Conservation (phyloP, 2,329 filamentous ascomycete species). For the Fusarium succisae region DNA sequence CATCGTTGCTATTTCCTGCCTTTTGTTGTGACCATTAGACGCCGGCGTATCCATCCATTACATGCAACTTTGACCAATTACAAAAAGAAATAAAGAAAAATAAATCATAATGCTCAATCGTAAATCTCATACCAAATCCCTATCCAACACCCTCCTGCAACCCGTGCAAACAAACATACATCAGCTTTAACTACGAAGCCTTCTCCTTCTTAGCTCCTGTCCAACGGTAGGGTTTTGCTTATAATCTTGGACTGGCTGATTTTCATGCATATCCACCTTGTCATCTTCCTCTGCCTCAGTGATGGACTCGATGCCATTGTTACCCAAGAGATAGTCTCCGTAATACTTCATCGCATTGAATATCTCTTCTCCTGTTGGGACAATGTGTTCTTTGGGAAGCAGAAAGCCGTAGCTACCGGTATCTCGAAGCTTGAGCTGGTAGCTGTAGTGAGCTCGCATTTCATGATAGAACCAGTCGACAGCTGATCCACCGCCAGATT, state of each 20-base stretch:
- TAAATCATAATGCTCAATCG: constrained; percentile 26
- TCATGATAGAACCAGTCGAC: constrained; percentile 97
- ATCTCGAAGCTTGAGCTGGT: constrained; percentile 93
- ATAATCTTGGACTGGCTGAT: neutral
- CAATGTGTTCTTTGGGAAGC: constrained; percentile 84
- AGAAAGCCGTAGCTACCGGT: constrained; percentile 95
- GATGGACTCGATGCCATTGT: constrained; percentile 69
- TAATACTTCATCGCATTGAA: constrained; percentile 85
- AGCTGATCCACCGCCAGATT: constrained; percentile 82
- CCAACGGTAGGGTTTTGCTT: constrained; percentile 25
- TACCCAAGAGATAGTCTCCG: constrained; percentile 79
- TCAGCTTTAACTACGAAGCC: constrained; percentile 39
- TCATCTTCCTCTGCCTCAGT: constrained; percentile 38
- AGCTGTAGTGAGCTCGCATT: constrained; percentile 82
- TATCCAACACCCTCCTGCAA: neutral
- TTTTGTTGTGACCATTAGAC: constrained; percentile 29
- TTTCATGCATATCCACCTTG: constrained; percentile 16
- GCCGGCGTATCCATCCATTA: constrained; percentile 19
- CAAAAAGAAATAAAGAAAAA: neutral
- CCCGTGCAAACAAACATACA: neutral
- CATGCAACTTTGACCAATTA: constrained; percentile 2
- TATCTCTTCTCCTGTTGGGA: constrained; percentile 89
- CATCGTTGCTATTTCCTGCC: constrained; percentile 20
- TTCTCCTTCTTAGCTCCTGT: constrained; percentile 46
- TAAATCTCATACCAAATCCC: constrained; percentile 15